Evolutionary conservation across 2,329 filamentous ascomycete species (phyloP).

Genomic region (Penicillium frequentans): DNA sequence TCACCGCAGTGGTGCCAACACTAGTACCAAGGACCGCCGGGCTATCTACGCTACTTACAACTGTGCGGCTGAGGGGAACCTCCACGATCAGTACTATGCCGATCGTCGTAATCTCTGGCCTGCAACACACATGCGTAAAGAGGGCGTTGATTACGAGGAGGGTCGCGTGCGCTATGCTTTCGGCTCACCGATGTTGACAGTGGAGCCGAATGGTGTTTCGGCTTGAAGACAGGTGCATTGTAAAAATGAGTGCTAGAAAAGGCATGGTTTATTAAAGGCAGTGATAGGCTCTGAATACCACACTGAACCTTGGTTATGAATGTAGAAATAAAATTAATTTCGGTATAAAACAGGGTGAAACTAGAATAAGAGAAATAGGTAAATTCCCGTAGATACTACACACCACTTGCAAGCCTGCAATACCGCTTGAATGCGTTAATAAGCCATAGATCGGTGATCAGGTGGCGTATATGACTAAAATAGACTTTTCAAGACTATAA

Average conservation of each 20-base stretch:
- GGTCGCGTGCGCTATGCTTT: slow-evolving; percentile 37
- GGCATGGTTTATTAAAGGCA: background rate
- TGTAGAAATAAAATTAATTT: background rate
- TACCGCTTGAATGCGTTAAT: background rate
- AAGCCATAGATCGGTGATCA: background rate
- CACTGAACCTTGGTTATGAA: background rate
- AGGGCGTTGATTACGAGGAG: slow-evolving; percentile 36
- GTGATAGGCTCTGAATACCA: background rate
- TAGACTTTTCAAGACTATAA: background rate
- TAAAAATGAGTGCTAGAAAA: background rate
- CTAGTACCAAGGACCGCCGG: slow-evolving; percentile 34
- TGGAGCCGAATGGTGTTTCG: slow-evolving; percentile 20
- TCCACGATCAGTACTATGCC: slow-evolving; percentile 45
- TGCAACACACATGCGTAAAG: slow-evolving; percentile 40
- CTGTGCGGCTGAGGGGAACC: slow-evolving; percentile 38
- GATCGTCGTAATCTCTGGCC: slow-evolving; percentile 44
- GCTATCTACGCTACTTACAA: slow-evolving; percentile 49
- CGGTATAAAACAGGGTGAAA: too few relatives aligned
- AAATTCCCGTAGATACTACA: too few relatives aligned
- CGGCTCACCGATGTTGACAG: slow-evolving; percentile 41
- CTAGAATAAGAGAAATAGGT: too few relatives aligned
- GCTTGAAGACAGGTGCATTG: background rate
- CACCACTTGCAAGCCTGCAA: too few relatives aligned
- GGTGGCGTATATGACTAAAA: background rate
- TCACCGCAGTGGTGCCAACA: slow-evolving; percentile 39